Base-by-base conservation (phyloP, 2,329 filamentous ascomycete genomes). In the Fusarium heterosporum region DNA sequence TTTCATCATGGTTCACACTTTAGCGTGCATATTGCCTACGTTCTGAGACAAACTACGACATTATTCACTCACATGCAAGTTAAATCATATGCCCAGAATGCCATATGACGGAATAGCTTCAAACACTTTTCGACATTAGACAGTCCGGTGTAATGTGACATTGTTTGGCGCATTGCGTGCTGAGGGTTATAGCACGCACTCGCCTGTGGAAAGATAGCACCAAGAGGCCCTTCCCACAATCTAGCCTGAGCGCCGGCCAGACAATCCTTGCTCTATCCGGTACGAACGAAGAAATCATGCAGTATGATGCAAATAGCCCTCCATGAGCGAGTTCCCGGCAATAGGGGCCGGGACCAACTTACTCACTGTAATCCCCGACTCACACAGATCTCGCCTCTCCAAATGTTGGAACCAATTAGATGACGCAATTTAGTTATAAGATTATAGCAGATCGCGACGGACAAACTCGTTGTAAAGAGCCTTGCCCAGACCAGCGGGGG, bases 401-500 rank as follows among this genome's bases (percentile, higher is more conserved):
- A 53, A 36, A 40, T 29, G 61, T 50, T 41, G 11, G 51, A 58
- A 55, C 61, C 46, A 50, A 52, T 47, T 30, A 60, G 32, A 30
- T 50, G 66, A 40, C 19, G 29, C 38, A 64, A 34, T 34, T 64
- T 55, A 61, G 63, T 66, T 64, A 53, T 48, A 52, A 64, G 55
- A 71, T 86, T 92, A 99, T 85, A 99, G 88, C 79, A 99, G 85
- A 83, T 99, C 96, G 71, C 93, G 89, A 86, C 93, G 93, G 79
- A 98, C 93, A 79, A 99, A 99, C 85, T 98, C 93, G 69, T 92
- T 90, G 78, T 96, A 93, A 76, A 99, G 86, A 63, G 93, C 91
- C 88, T 97, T 97, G 79, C 96, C 96, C 74, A 99, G 88, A 73
- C 89, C 82, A 72, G 96, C 96, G 69, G 96, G 95, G 76, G 93